Conservation (phyloP, 2,329 filamentous ascomycete species). For the Fusarium sp. region DNA sequence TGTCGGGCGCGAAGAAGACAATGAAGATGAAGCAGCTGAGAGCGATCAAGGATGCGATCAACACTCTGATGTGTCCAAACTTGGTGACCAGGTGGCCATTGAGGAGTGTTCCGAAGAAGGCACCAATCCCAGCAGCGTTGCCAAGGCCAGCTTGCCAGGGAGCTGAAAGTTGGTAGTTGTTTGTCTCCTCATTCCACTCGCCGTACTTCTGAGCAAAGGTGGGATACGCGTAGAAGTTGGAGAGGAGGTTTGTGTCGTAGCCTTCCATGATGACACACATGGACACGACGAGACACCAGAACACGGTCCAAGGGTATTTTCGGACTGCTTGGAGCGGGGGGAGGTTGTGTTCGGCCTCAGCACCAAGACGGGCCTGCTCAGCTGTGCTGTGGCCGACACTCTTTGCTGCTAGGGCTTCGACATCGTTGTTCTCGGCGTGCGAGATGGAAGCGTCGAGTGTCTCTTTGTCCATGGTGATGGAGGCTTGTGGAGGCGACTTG, state of each 20-base stretch:
- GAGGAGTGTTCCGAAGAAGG: conserved; percentile 63
- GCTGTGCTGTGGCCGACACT: conserved; percentile 17
- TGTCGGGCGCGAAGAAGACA: conserved; percentile 59
- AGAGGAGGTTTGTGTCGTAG: conserved; percentile 55
- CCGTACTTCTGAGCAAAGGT: conserved; percentile 50
- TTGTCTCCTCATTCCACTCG: conserved; percentile 44
- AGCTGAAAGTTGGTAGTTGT: conserved; percentile 57
- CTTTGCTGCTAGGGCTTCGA: conserved; percentile 16
- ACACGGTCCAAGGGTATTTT: conserved; percentile 54
- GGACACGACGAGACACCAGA: conserved; percentile 56
- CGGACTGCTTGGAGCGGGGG: conserved; percentile 48
- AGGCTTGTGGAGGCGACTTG: not conserved
- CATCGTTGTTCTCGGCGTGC: conserved; percentile 24
- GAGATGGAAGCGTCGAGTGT: conserved; percentile 17
- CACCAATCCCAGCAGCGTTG: conserved; percentile 60
- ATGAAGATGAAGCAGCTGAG: conserved; percentile 61
- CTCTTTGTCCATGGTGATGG: conserved; percentile 21
- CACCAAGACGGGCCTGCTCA: conserved; percentile 31
- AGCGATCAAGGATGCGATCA: conserved; percentile 58
- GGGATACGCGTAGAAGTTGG: conserved; percentile 56
- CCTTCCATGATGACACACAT: conserved; percentile 60
- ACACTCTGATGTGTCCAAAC: conserved; percentile 59
- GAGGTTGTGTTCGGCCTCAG: conserved; percentile 47
- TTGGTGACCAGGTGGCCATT: conserved; percentile 62
- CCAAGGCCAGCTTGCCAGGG: conserved; percentile 65